Evolutionary conservation across 176 grass and related monocot genomes (phyloP), one percentile per base, ranked within the genome.

Genomic region (Phoenix roebelenii): DNA sequence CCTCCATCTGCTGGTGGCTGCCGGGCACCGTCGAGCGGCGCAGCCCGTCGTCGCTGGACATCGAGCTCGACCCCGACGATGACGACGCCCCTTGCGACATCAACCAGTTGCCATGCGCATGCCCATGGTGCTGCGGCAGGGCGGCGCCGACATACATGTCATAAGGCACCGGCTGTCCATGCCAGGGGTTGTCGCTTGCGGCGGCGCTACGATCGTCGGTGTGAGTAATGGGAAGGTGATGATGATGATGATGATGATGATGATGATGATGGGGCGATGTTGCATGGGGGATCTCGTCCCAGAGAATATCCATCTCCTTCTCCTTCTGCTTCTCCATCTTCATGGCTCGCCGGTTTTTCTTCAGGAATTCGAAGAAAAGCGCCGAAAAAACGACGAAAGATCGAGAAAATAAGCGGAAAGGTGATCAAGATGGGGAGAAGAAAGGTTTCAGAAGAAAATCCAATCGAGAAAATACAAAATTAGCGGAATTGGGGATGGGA

Each of bases 231-330:
- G 26, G 26, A 3, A 4, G 26, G 3, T 55, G 55, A 18, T 72
- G 26, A 3, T 28, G 77, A 23, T 26, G 66, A 28, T 82, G 71
- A n/a, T n/a, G n/a, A n/a, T n/a, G n/a, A n/a, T 55, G 55, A 18
- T 72, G 26, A 3, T 28, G 77, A 23, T 26, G 66, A 28, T 82
- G 71, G 20, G 74, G 84, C 24, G 81, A 70, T 14, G 85, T 73
- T 50, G 61, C 67, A 23, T 79, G 78, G 17, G 81, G 76, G 52
- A 85, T 80, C 71, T 89, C 85, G 57, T 72, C 67, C 52, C 80
- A 74, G 18, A 95, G 65, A 66, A 80, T 65, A 51, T 85, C 85
- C 57, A 89, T 85, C 76, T 95, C 85, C 74, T 64, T 79, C 59
- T 84, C 89, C 81, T 82, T 69, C 56, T 64, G 56, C 50, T 61